Conservation (phyloP, 192 early-diverging fungal genomes). For the Podila horticola region DNA sequence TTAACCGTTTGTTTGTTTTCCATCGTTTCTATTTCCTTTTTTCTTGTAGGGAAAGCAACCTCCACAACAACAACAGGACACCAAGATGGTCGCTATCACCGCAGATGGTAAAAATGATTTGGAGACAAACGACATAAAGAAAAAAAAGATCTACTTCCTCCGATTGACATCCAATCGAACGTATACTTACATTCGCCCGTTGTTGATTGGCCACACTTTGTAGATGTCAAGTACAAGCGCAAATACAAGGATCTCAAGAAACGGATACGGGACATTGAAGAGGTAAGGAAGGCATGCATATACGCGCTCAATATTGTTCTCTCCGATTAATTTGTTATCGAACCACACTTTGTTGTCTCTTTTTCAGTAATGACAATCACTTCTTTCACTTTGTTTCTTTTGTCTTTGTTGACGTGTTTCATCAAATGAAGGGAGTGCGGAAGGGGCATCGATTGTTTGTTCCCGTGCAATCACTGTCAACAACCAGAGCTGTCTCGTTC, state of each 20-base stretch:
- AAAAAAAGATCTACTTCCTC: neutral
- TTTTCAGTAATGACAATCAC: neutral
- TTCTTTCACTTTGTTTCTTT: neutral
- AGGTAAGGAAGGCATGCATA: conserved; percentile 35
- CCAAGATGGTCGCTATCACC: neutral
- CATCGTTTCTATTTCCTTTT: neutral
- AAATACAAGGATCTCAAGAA: conserved; percentile 63
- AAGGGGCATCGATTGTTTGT: neutral
- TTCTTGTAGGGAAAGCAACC: conserved; percentile 5
- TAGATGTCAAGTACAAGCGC: conserved; percentile 51
- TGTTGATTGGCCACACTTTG: too few relatives aligned
- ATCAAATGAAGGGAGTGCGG: neutral
- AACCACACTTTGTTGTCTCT: neutral
- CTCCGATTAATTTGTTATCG: too few relatives aligned
- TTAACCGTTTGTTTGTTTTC: neutral
- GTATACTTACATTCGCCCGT: neutral
- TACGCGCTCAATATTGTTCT: neutral
- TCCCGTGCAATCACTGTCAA: too few relatives aligned
- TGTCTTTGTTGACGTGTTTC: neutral
- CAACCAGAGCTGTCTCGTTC: too few relatives aligned
- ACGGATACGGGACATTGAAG: conserved; percentile 60
- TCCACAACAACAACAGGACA: neutral
- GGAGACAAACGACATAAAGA: too few relatives aligned
- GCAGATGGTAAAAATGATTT: neutral
- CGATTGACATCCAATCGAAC: neutral